Evolutionary conservation across 495 filamentous ascomycete genomes (phyloP).

Genomic region (Talaromyces trachyspermus): DNA sequence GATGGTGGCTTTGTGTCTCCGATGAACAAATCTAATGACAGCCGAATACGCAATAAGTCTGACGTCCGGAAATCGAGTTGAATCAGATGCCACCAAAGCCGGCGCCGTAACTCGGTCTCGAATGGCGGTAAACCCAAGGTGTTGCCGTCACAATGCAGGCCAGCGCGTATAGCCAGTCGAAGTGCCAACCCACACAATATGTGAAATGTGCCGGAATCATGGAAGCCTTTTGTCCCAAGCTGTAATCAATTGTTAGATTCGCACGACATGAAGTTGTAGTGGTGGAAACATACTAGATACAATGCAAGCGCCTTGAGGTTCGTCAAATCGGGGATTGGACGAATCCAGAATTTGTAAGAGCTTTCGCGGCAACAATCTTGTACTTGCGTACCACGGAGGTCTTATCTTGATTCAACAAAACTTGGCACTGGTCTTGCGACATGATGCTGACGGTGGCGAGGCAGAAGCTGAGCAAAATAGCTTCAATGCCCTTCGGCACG

Average conservation of each 20-base stretch:
- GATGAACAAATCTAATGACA: constrained; percentile 50
- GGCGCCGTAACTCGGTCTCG: constrained; percentile 66
- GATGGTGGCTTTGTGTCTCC: constrained; percentile 52
- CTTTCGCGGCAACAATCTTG: constrained; percentile 59
- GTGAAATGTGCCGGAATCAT: background rate
- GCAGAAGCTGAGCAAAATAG: constrained; percentile 67
- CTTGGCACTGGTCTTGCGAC: constrained; percentile 21
- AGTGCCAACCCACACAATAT: constrained; percentile 30
- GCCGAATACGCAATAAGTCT: constrained; percentile 59
- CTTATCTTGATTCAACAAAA: constrained; percentile 8
- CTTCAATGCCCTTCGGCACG: constrained; percentile 45
- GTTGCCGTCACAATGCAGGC: constrained; percentile 48
- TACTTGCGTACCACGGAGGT: constrained; percentile 47
- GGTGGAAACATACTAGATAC: constrained; percentile 38
- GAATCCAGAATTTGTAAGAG: constrained; percentile 59
- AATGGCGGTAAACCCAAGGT: constrained; percentile 57
- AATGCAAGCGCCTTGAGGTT: constrained; percentile 63
- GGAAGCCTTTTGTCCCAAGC: background rate
- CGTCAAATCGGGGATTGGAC: constrained; percentile 56
- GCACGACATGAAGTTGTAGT: background rate
- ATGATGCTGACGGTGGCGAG: constrained; percentile 58
- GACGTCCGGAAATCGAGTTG: constrained; percentile 69
- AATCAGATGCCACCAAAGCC: constrained; percentile 73
- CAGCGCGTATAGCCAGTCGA: constrained; percentile 56
- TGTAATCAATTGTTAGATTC: background rate